A percentile compares a stretch with the other conserved stretches of the same genome.
Evolutionary conservation across 2,329 filamentous ascomycete species (phyloP).

Genomic region (Nigrograna mackinnonii): DNA sequence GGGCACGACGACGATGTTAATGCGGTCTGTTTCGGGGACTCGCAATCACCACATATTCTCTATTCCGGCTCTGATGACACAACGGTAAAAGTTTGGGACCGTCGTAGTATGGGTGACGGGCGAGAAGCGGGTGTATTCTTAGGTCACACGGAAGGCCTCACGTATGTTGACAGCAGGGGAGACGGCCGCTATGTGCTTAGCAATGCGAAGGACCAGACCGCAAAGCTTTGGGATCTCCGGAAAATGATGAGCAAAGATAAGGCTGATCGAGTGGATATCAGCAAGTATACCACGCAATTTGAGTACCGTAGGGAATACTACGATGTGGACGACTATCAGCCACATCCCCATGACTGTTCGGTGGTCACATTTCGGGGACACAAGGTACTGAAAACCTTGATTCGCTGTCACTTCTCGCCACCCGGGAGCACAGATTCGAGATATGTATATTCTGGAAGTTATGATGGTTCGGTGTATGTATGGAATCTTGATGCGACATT

Average conservation of each 20-base stretch:
- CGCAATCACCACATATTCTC: constrained; percentile 84
- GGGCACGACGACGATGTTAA: constrained; percentile 92
- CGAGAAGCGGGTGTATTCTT: constrained; percentile 67
- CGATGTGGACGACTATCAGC: constrained; percentile 67
- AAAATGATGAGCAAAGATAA: constrained; percentile 79
- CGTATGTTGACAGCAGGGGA: constrained; percentile 78
- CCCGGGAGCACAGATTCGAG: constrained; percentile 81
- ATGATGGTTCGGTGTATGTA: constrained; percentile 86
- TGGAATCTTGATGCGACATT: constrained; percentile 92
- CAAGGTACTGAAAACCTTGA: constrained; percentile 83
- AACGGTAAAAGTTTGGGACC: constrained; percentile 94
- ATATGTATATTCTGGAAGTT: constrained; percentile 91
- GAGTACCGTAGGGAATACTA: constrained; percentile 76
- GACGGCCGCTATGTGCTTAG: constrained; percentile 88
- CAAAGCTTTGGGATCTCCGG: constrained; percentile 95
- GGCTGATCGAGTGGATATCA: constrained; percentile 61
- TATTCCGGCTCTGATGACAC: constrained; percentile 96
- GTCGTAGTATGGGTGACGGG: constrained; percentile 68
- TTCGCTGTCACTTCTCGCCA: constrained; percentile 94
- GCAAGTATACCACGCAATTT: constrained; percentile 65
- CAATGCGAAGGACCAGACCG: constrained; percentile 94
- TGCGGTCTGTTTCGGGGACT: constrained; percentile 93
- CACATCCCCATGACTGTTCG: constrained; percentile 84
- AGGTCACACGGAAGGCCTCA: constrained; percentile 67
- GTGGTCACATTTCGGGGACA: constrained; percentile 94